Evolutionary conservation across 805 yeast genomes (phyloP), one percentile per base, ranked within the genome.

Genomic region (Candida peoriensis): DNA sequence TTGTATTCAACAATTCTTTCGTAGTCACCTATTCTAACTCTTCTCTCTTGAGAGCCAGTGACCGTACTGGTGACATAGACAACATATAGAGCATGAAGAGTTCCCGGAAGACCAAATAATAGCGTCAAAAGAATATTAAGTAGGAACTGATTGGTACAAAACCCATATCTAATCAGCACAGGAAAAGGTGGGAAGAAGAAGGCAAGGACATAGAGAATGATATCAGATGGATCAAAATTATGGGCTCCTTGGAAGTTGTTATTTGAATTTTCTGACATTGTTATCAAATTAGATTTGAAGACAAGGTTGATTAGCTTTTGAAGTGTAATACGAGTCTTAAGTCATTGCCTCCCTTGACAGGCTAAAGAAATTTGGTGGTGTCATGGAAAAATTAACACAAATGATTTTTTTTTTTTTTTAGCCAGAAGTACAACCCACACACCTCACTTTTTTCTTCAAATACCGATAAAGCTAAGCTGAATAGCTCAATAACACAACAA

Each of bases 41-140:
- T 38, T 38, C 47, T 43, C 15, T 34, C 42, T 17, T 34, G 42
- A 4, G 33, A 24, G 3, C 50, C 50, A 5, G 52, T 47, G 8
- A 43, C 22, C 2, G 45, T 44, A 25, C 49, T 44, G 5, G 52
- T 48, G 12, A 40, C 33, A 31, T 48, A 49, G 31, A 74, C 68
- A 30, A 79, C 63, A 50, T 73, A 79, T 32, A 79, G 60, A 5
- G 86, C 79, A 48, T 80, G 86, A 12, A 80, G 53, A 33, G 78
- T 69, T 39, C 85, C 94, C 3, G 95, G 95, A 43, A 84, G 61
- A 60, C 78, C 83, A 26, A 89, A 93, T 39, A 85, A 67, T 43
- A 77, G 56, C 16, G 89, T 78, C 51, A 85, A 69, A 28, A 84
- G 49, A 31, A 81, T 60, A 61, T 82, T 81, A 51, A 84, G 50